A percentile compares a stretch with the other conserved stretches of the same genome.
Evolutionary conservation across 805 yeast genomes (phyloP).

Genomic region (Suhomyces faveliae): DNA sequence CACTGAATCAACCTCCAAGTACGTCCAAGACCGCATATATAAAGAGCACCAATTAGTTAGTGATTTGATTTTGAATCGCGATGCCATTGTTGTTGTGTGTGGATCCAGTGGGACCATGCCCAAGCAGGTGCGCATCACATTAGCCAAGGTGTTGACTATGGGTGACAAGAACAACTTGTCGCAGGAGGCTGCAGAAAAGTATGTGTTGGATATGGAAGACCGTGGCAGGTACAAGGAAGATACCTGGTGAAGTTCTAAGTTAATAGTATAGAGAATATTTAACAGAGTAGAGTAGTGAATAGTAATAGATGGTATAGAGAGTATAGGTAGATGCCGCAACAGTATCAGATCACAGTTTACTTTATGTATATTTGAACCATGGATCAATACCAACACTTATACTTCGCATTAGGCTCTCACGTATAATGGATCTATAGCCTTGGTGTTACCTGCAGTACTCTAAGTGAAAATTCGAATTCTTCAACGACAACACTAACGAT

Average conservation of each 20-base stretch:
- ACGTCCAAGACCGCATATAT: constrained; percentile 77
- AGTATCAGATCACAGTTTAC: too few relatives aligned
- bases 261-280: too few relatives aligned
- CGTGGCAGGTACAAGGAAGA: constrained; percentile 75
- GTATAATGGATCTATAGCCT: background rate
- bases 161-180: constrained; percentile 38
- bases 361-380: too few relatives aligned
- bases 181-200: constrained; percentile 48
- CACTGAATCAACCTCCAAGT: constrained; percentile 43
- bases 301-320: background rate
- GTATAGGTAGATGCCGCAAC: too few relatives aligned
- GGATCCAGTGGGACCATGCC: constrained; percentile 98
- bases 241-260: too few relatives aligned
- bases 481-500: background rate
- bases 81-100: constrained; percentile 76
- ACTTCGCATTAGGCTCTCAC: background rate
- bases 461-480: background rate
- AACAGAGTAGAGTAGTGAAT: background rate
- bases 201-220: constrained; percentile 59
- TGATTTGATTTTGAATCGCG: constrained; percentile 49
- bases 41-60: constrained; percentile 48
- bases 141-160: constrained; percentile 59
- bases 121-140: constrained; percentile 74
- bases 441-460: background rate
- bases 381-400: too few relatives aligned